Conservation (phyloP, 441 rosid species). For the Pelargonium citronellum region DNA sequence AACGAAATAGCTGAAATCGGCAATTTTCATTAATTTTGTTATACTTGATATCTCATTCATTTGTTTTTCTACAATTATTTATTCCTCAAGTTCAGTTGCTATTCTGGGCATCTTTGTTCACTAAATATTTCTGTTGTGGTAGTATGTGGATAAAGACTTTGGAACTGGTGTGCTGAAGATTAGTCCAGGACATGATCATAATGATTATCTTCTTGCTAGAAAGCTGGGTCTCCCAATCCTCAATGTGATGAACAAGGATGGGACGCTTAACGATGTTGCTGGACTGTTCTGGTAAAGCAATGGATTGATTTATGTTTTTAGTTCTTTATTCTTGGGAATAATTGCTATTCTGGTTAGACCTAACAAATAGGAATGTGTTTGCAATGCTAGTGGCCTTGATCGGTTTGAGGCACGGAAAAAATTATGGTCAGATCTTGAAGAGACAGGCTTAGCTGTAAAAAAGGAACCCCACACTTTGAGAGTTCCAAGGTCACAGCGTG, state of each 20-base stretch:
- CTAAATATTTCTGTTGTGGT: slow-evolving; percentile 29
- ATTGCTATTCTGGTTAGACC: slow-evolving; percentile 15
- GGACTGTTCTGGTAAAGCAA: slow-evolving; percentile 69
- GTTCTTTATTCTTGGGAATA: slow-evolving; percentile 17
- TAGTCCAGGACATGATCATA: slow-evolving; percentile 99
- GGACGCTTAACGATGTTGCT: slow-evolving; percentile 86
- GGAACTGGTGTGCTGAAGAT: slow-evolving; percentile 98
- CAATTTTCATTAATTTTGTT: background rate
- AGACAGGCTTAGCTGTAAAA: slow-evolving; percentile 81
- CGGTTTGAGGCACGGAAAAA: slow-evolving; percentile 85
- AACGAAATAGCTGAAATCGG: background rate
- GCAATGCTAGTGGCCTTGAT: slow-evolving; percentile 66
- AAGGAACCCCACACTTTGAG: slow-evolving; percentile 69
- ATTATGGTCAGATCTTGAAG: slow-evolving; percentile 95
- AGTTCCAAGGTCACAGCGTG: slow-evolving; percentile 94
- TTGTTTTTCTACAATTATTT: slow-evolving; percentile 3
- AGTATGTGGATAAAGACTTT: slow-evolving; percentile 96
- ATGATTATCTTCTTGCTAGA: slow-evolving; percentile 91
- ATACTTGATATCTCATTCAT: slow-evolving; percentile 1
- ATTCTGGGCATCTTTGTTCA: slow-evolving; percentile 13
- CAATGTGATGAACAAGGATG: slow-evolving; percentile 97
- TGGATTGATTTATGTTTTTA: slow-evolving; percentile 17
- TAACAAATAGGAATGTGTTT: slow-evolving; percentile 23
- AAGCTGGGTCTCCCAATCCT: slow-evolving; percentile 95
- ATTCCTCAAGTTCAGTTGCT: slow-evolving; percentile 14